Conservation (phyloP, 2,329 filamentous ascomycete genomes). For the Lasiodiplodia sp. region DNA sequence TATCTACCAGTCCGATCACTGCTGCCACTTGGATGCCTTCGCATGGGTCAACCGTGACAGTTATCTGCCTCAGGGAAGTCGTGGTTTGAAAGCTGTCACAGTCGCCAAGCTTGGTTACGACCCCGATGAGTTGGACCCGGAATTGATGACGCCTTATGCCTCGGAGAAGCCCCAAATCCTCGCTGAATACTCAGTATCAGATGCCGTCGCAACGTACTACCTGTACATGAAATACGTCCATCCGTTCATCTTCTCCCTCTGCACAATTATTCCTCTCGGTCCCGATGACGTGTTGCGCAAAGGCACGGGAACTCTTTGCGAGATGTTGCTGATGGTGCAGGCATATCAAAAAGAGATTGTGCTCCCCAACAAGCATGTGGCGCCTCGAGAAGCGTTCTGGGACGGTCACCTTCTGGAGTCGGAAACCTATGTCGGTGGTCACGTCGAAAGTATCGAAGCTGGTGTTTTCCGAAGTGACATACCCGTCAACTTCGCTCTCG, state of each 20-base stretch:
- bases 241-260: slow-evolving; percentile 98
- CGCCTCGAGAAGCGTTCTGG: slow-evolving; percentile 92
- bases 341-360: slow-evolving; percentile 92
- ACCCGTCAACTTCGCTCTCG: slow-evolving; percentile 91
- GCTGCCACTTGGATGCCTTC: slow-evolving; percentile 98
- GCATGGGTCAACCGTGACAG: slow-evolving; percentile 99
- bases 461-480: slow-evolving; percentile 97
- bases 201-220: slow-evolving; percentile 98
- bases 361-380: slow-evolving; percentile 93
- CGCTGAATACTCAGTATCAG: slow-evolving; percentile 97
- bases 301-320: slow-evolving; percentile 96
- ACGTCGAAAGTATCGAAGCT: slow-evolving; percentile 98
- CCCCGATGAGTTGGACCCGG: slow-evolving; percentile 95
- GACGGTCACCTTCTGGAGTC: slow-evolving; percentile 95
- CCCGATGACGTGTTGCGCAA: slow-evolving; percentile 94
- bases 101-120: slow-evolving; percentile 98
- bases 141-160: slow-evolving; percentile 91
- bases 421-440: slow-evolving; percentile 96
- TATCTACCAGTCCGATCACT: slow-evolving; percentile 94
- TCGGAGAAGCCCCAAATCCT: slow-evolving; percentile 90
- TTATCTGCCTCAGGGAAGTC: slow-evolving; percentile 95
- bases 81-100: slow-evolving; percentile 96
- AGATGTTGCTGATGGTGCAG: slow-evolving; percentile 99
- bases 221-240: slow-evolving; percentile 99
- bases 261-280: slow-evolving; percentile 91